Conservation (phyloP, 106 monocot species). For the Triglochin maritima region DNA sequence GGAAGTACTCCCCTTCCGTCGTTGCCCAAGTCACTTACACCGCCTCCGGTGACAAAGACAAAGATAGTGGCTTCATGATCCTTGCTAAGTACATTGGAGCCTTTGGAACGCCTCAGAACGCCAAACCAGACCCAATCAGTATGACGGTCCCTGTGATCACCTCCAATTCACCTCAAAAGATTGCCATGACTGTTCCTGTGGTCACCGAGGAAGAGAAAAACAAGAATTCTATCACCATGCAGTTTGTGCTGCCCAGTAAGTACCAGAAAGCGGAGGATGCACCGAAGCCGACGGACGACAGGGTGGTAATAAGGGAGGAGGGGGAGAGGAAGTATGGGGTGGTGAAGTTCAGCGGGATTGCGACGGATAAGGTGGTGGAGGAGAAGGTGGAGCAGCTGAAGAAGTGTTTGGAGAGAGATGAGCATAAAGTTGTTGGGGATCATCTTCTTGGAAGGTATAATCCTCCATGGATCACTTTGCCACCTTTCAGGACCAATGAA, state of each 20-base stretch:
- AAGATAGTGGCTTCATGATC: conserved; percentile 80
- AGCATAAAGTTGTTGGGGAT: conserved; percentile 30
- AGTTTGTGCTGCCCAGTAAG: conserved; percentile 72
- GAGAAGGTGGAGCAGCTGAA: conserved; percentile 54
- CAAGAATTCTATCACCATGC: conserved; percentile 44
- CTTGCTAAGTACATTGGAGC: conserved; percentile 92
- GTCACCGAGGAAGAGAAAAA: conserved; percentile 6
- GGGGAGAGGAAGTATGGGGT: conserved; percentile 73
- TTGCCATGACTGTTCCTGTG: conserved; percentile 21
- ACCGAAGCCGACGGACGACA: conserved; percentile 65
- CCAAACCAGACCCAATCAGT: conserved; percentile 52
- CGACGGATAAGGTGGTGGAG: conserved; percentile 46
- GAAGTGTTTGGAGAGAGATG: conserved; percentile 63
- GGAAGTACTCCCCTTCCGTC: conserved; percentile 52
- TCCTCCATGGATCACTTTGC: conserved; percentile 78
- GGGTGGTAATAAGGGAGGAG: conserved; percentile 64
- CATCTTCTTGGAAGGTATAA: conserved; percentile 76
- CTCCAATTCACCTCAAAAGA: conserved; percentile 10
- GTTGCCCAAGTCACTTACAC: conserved; percentile 80
- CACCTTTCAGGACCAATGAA: conserved; percentile 78
- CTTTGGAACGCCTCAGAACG: conserved; percentile 62
- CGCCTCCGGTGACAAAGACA: conserved; percentile 38
- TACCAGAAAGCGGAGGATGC: conserved; percentile 62
- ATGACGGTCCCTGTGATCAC: conserved; percentile 72
- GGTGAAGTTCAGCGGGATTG: conserved; percentile 55